Conservation (phyloP, 441 rosid genomes). For the Erodium moschatum region DNA sequence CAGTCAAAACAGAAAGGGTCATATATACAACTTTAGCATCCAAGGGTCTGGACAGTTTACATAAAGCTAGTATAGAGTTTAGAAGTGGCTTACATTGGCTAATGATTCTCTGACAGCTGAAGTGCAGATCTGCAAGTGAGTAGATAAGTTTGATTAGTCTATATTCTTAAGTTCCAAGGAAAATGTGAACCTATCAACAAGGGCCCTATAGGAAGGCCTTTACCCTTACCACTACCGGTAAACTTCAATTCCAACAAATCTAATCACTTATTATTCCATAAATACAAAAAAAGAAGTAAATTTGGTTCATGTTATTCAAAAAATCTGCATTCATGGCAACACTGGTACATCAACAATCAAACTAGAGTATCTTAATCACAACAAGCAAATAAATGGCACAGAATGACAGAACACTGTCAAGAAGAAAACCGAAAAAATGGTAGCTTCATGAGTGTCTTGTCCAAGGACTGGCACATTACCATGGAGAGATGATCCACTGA, state of each 20-base stretch:
- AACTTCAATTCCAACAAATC: conserved; percentile 1
- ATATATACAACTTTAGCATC: conserved; percentile 20
- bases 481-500: conserved; percentile 55
- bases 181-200: not conserved
- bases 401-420: not conserved
- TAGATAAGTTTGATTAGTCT: conserved; percentile 6
- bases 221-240: not conserved
- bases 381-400: not conserved
- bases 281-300: not conserved
- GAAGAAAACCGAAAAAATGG: not conserved
- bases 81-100: conserved; percentile 65
- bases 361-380: not conserved
- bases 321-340: not conserved
- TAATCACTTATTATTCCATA: not conserved
- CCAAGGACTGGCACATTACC: conserved; percentile 32
- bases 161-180: not conserved
- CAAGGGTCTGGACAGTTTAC: conserved; percentile 5
- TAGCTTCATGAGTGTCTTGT: not conserved
- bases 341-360: not conserved
- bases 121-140: conserved; percentile 61
- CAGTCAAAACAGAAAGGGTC: conserved; percentile 20
- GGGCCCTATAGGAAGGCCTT: not conserved
- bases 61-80: conserved; percentile 32
- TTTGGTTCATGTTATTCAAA: not conserved
- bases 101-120: conserved; percentile 79